A percentile compares a stretch with the other conserved stretches of the same genome.
Conservation (phyloP, 164 flowering plant species). For the Umbilicus rupestris region DNA sequence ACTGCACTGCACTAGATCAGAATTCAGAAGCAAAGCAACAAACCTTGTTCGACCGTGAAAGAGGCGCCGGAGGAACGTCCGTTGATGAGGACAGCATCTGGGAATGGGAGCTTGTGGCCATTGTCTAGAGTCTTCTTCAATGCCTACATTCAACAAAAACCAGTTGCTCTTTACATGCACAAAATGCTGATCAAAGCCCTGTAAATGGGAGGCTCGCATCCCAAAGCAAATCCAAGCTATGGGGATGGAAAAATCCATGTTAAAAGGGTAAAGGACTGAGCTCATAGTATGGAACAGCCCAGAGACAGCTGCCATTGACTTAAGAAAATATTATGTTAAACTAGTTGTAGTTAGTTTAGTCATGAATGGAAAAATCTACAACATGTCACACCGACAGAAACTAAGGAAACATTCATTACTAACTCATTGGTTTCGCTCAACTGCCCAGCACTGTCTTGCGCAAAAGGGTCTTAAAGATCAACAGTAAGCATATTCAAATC, state of each 20-base stretch:
- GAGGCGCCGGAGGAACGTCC: conserved; percentile 60
- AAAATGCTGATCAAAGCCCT: too few species aligned
- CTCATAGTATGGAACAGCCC: neutral
- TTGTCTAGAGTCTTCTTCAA: conserved; percentile 45
- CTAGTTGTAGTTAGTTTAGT: too few species aligned
- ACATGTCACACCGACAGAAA: neutral
- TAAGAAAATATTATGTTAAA: neutral
- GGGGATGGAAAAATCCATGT: neutral
- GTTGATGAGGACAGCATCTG: conserved; percentile 74
- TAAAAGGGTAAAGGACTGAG: neutral
- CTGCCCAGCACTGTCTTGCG: neutral
- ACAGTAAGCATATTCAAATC: neutral
- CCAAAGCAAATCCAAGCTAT: neutral
- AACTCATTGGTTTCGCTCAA: neutral
- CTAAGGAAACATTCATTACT: neutral
- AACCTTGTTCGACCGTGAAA: conserved; percentile 65
- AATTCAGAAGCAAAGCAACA: too few species aligned
- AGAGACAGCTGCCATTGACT: conserved; percentile 7
- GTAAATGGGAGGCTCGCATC: neutral
- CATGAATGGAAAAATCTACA: neutral
- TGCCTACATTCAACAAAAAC: conserved; percentile 17
- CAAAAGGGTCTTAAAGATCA: neutral
- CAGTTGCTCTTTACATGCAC: neutral
- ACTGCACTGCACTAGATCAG: neutral
- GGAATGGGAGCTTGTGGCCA: conserved; percentile 53